A percentile compares a stretch with the other conserved stretches of the same genome.
Conservation (phyloP, 208 protist genomes). For the Trypanosoma platydactyli region DNA sequence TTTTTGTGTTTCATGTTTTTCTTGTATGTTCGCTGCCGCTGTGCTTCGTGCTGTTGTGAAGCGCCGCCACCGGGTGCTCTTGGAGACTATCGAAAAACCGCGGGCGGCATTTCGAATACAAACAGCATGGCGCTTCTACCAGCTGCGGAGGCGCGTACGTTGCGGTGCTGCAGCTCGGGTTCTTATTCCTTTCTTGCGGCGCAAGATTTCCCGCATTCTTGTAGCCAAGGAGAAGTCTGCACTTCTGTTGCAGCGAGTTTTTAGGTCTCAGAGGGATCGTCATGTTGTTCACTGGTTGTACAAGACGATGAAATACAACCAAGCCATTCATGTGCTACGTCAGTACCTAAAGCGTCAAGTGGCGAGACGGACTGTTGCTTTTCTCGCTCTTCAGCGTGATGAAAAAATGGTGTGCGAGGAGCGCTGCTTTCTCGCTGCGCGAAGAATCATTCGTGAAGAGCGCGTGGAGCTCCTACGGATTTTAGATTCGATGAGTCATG, state of each 20-base stretch:
- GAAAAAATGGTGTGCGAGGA: conserved; percentile 52
- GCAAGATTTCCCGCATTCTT: conserved; percentile 37
- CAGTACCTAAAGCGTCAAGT: conserved; percentile 44
- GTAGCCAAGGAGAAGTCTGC: conserved; percentile 45
- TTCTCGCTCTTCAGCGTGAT: conserved; percentile 54
- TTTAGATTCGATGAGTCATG: conserved; percentile 31
- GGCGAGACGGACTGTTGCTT: conserved; percentile 35
- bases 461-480: conserved; percentile 46
- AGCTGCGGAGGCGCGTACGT: conserved; percentile 43
- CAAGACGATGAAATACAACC: conserved; percentile 48
- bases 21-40: conserved; percentile 26
- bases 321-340: conserved; percentile 39
- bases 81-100: conserved; percentile 44
- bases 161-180: conserved; percentile 32
- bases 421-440: conserved; percentile 41
- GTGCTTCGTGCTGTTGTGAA: conserved; percentile 35
- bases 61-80: conserved; percentile 27
- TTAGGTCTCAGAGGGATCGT: conserved; percentile 53
- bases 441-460: conserved; percentile 52
- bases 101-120: conserved; percentile 66
- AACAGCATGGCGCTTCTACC: conserved; percentile 53
- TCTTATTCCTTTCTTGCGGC: conserved; percentile 55
- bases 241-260: conserved; percentile 68
- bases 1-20: conserved; percentile 18
- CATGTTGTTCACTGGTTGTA: conserved; percentile 62